These are phyloP conservation scores for Diaporthe citriasiana DNA, from an alignment of 2,329 filamentous ascomycete species.

Conservation along the genomic window DNA sequence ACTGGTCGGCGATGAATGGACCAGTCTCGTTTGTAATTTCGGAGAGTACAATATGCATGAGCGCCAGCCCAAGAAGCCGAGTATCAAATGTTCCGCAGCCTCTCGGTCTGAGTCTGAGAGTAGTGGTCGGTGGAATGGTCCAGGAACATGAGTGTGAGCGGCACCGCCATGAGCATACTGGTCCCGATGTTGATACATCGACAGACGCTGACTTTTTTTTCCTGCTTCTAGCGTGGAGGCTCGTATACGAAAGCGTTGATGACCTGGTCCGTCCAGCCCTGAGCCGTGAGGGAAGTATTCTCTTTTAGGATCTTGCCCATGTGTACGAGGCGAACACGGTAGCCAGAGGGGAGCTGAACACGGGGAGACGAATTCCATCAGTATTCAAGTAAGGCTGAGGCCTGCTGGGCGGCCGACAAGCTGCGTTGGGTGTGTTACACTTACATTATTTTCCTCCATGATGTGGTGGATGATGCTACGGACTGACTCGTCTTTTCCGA, in stretches of 20 bases:
- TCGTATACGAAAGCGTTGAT: conserved; percentile 82
- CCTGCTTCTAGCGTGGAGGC: conserved; percentile 28
- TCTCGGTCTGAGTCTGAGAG: neutral
- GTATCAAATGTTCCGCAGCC: neutral
- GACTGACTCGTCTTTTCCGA: conserved; percentile 75
- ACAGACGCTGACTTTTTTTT: neutral
- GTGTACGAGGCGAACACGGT: conserved; percentile 77
- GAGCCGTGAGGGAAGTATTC: conserved; percentile 71
- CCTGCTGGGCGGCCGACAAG: neutral
- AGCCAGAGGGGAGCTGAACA: conserved; percentile 16
- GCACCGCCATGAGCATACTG: neutral
- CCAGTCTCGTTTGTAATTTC: neutral
- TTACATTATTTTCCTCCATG: conserved; percentile 73
- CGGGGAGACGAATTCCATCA: neutral
- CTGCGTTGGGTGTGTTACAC: conserved; percentile 49
- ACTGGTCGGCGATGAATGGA: neutral
- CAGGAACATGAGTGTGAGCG: neutral
- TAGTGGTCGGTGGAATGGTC: neutral
- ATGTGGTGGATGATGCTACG: conserved; percentile 74
- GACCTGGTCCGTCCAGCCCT: conserved; percentile 84
- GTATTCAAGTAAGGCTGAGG: conserved; percentile 21
- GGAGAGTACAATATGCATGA: neutral
- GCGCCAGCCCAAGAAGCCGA: neutral
- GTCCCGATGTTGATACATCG: neutral
- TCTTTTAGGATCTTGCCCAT: conserved; percentile 86